Evolutionary conservation across 257 asterid genomes (phyloP).

Genomic region (Nicotiana sylvestris): DNA sequence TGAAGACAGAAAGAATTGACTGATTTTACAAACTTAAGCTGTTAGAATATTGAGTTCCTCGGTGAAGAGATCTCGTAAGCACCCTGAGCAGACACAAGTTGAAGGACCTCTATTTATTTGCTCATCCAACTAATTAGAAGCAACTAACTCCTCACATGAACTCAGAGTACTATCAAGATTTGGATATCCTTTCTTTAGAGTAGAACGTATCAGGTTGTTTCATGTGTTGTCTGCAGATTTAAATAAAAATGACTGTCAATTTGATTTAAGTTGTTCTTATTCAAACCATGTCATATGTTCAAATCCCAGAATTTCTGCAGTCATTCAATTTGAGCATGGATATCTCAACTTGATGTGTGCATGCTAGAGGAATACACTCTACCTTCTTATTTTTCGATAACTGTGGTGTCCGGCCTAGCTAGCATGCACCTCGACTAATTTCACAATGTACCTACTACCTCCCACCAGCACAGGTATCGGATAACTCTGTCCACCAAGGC

Average conservation of each 20-base stretch:
- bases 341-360: slow-evolving; percentile 8
- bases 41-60: background rate
- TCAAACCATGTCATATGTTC: background rate
- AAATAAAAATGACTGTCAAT: background rate
- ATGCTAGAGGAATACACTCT: background rate
- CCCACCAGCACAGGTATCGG: no score
- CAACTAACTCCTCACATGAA: background rate
- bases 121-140: background rate
- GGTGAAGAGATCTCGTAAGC: background rate
- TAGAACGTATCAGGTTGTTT: background rate
- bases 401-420: no score
- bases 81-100: background rate
- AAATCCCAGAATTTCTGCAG: background rate
- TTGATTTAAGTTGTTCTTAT: background rate
- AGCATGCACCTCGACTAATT: no score
- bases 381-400: background rate
- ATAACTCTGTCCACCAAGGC: no score
- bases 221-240: background rate
- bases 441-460: no score
- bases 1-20: background rate
- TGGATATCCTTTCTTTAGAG: slow-evolving; percentile 7
- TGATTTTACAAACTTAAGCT: background rate
- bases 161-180: background rate
- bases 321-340: background rate
- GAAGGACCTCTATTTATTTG: background rate